Evolutionary conservation across 176 grass and related monocot genomes (phyloP).

Genomic region (Bromus sterilis): DNA sequence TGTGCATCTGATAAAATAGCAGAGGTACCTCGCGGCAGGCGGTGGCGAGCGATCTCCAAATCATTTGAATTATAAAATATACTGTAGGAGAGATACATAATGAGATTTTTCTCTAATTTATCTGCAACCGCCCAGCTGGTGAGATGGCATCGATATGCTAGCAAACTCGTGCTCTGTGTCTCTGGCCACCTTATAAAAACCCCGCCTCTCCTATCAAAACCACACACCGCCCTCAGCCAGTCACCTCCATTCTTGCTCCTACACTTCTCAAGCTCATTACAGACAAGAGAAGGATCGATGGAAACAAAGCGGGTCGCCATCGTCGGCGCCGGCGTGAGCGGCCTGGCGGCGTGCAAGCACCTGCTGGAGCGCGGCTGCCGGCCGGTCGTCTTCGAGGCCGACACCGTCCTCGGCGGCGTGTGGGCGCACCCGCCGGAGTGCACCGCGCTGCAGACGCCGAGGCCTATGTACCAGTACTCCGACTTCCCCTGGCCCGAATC

Average conservation of each 20-base stretch:
- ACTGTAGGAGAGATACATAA: too few relatives aligned
- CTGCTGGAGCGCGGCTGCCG: conserved; percentile 1
- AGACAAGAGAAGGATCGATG: not conserved
- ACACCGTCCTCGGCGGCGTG: conserved; percentile 11
- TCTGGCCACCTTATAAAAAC: not conserved
- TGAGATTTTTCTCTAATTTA: not conserved
- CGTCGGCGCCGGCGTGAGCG: conserved; percentile 5
- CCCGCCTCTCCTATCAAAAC: not conserved
- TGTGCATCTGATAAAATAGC: not conserved
- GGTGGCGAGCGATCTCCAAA: too few relatives aligned
- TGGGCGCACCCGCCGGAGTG: conserved; percentile 45
- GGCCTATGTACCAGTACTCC: conserved; percentile 11
- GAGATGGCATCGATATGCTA: not conserved
- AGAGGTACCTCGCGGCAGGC: too few relatives aligned
- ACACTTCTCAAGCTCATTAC: too few relatives aligned
- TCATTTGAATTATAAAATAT: too few relatives aligned
- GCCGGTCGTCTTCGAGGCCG: not conserved
- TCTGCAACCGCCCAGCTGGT: not conserved
- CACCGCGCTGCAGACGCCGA: conserved; percentile 55
- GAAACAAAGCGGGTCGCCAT: not conserved
- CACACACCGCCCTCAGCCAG: not conserved
- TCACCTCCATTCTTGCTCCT: not conserved
- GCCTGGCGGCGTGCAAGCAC: conserved; percentile 2
- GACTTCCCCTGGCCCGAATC: conserved; percentile 55
- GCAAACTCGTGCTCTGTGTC: not conserved